These are phyloP conservation scores for Scedosporium boydii DNA, from an alignment of 2,329 filamentous ascomycete genomes.

Conservation along the genomic window DNA sequence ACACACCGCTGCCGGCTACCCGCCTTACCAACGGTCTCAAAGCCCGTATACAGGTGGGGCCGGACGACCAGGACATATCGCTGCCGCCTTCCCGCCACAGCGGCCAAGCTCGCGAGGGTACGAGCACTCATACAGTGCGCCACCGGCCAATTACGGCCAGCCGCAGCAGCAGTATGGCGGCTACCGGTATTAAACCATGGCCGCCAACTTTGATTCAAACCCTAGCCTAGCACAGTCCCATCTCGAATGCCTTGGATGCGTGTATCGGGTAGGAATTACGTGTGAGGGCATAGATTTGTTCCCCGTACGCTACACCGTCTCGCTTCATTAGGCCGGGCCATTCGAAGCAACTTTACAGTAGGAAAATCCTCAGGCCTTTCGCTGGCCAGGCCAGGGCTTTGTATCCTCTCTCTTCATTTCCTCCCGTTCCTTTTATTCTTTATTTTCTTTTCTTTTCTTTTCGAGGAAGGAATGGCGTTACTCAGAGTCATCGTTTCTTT, in stretches of 20 bases:
- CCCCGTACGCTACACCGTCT: no score
- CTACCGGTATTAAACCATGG: constrained; percentile 19
- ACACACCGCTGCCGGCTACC: constrained; percentile 31
- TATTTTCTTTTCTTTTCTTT: neutral
- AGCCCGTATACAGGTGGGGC: constrained; percentile 34
- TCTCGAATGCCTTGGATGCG: no score
- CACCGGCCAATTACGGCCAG: constrained; percentile 19
- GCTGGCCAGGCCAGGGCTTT: neutral
- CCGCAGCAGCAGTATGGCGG: constrained; percentile 23
- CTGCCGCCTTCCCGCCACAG: neutral
- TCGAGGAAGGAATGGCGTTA: neutral
- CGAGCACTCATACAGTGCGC: constrained; percentile 9
- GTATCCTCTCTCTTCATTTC: neutral
- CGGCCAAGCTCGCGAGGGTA: neutral
- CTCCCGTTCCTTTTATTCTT: neutral
- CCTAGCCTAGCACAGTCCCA: no score
- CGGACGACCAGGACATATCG: neutral
- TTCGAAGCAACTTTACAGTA: no score
- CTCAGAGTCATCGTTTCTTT: neutral
- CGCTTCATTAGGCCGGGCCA: no score
- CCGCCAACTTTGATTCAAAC: no score
- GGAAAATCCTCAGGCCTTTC: neutral
- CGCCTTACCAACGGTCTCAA: constrained; percentile 33
- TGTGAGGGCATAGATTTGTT: no score
- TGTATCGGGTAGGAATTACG: no score